Base-by-base conservation (phyloP, 2,329 filamentous ascomycete species). In the Aureobasidium sp. region DNA sequence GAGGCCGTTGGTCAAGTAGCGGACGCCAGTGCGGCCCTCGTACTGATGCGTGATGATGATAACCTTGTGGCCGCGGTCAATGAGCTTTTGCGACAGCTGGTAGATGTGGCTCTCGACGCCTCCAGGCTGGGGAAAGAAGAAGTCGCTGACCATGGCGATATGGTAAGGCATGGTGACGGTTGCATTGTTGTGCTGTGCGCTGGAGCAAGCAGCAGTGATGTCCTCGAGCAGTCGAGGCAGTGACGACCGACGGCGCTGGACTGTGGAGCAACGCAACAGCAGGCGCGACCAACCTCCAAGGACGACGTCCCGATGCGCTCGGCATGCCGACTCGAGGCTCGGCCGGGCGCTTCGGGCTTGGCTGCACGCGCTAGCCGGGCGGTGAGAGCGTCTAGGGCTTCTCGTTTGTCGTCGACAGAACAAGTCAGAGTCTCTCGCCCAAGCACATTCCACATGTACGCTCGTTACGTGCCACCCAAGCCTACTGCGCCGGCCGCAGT, bases 71-170 rank as follows among this genome's bases (percentile, higher is more conserved):
- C 94, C 94, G 44, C 94, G 90, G 75, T 99, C 93, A 67, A 97
- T 91, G 68, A 99, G 85, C 82, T 97, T 99, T 62, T 89, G 90
- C 36, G 93, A 94, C 44, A 99, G 82, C 76, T 99, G 94, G 79
- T 99, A 99, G 70, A 99, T 97, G 77, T 99, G 94, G 75, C 91
- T 96, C 79, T 99, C 94, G 67, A 99, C 86, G 69, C 94, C 94
- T 72, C 94, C 83, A 58, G 94, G 93, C 72, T 97, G 93, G 15
- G 94, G 94, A 73, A 95, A 99, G 86, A 99, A 99, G 83, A 96
- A 97, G 81, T 99, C 94, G 83, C 93, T 92, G 75, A 97, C 90
- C 94, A 99, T 99, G 64, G 86, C 85, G 72, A 88, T 88, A 69
- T 87, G 87, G 79, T 88, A 88, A 60, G 84, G 81, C 86, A 88